A percentile compares a stretch with the other conserved stretches of the same genome.
Evolutionary conservation across 768 basidiomycete genomes (phyloP).

Genomic region (Cubamyces sp.): DNA sequence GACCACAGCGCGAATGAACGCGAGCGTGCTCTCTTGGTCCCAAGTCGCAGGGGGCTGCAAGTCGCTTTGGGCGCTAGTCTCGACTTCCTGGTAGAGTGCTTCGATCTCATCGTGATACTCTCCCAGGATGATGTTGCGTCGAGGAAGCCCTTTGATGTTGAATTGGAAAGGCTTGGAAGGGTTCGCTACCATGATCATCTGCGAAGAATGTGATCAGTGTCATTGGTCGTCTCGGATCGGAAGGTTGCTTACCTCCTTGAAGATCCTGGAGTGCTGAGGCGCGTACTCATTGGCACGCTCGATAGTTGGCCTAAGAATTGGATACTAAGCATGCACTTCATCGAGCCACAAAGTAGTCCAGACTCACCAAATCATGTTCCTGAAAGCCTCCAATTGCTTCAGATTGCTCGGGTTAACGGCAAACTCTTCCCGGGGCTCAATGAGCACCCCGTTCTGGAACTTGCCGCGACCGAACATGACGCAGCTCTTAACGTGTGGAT

Average conservation of each 20-base stretch:
- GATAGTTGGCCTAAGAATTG: constrained; percentile 33
- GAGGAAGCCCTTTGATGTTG: constrained; percentile 38
- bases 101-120: constrained; percentile 47
- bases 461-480: constrained; percentile 48
- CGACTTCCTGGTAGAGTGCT: constrained; percentile 39
- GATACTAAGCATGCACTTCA: not conserved
- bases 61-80: constrained; percentile 38
- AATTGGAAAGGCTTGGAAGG: constrained; percentile 38
- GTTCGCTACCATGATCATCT: constrained; percentile 40
- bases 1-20: constrained; percentile 41
- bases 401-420: constrained; percentile 39
- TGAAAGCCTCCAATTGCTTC: constrained; percentile 36
- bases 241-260: constrained; percentile 45
- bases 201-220: not conserved
- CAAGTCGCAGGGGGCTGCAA: constrained; percentile 35
- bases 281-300: constrained; percentile 46
- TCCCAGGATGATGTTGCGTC: constrained; percentile 32
- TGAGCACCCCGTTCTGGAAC: constrained; percentile 45
- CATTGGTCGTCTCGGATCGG: rapidly evolving
- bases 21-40: constrained; percentile 27
- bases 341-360: too few relatives aligned
- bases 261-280: constrained; percentile 51
- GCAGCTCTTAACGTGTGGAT: constrained; percentile 38
- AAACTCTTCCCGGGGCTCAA: constrained; percentile 38
- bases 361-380: constrained; percentile 41